Evolutionary conservation across 108 stramenopile genomes (phyloP).

Genomic region (Nannochloropsis salina): DNA sequence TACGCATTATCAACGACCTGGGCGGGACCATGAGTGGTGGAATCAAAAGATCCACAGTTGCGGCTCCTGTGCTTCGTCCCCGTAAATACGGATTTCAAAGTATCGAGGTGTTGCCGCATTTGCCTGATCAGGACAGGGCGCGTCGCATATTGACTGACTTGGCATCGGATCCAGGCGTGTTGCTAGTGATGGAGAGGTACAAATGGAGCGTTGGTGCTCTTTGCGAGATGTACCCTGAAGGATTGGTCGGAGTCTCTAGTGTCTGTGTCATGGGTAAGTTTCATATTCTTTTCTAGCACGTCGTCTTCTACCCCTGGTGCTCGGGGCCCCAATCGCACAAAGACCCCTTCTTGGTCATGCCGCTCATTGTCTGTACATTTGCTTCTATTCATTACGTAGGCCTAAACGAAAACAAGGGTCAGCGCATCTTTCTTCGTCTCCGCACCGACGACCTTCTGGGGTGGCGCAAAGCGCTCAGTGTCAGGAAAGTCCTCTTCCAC

Average conservation of each 20-base stretch:
- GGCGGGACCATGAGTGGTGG: not conserved
- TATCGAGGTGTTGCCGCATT: conserved; percentile 47
- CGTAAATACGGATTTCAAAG: conserved; percentile 21
- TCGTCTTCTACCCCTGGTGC: not conserved
- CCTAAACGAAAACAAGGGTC: conserved; percentile 68
- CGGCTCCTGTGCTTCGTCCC: not conserved
- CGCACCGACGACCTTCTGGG: conserved; percentile 69
- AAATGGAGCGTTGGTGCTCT: conserved; percentile 66
- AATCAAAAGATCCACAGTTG: not conserved
- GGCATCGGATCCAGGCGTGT: conserved; percentile 64
- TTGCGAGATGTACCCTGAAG: conserved; percentile 73
- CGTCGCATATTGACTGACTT: conserved; percentile 52
- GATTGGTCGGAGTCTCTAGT: conserved; percentile 60
- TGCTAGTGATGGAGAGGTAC: conserved; percentile 62
- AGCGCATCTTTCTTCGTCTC: conserved; percentile 63
- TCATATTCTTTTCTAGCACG: not conserved
- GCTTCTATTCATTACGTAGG: conserved; percentile 43
- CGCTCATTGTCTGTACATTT: conserved; percentile 45
- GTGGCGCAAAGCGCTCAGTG: conserved; percentile 58
- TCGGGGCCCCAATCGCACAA: not conserved
- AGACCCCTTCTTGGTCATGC: not conserved
- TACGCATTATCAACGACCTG: conserved; percentile 13
- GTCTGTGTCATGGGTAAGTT: conserved; percentile 55
- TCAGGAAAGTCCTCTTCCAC: conserved; percentile 64
- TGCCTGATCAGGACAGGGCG: conserved; percentile 52